Evolutionary conservation across 495 filamentous ascomycete genomes (phyloP).

Genomic region (Aspergillus diversus): DNA sequence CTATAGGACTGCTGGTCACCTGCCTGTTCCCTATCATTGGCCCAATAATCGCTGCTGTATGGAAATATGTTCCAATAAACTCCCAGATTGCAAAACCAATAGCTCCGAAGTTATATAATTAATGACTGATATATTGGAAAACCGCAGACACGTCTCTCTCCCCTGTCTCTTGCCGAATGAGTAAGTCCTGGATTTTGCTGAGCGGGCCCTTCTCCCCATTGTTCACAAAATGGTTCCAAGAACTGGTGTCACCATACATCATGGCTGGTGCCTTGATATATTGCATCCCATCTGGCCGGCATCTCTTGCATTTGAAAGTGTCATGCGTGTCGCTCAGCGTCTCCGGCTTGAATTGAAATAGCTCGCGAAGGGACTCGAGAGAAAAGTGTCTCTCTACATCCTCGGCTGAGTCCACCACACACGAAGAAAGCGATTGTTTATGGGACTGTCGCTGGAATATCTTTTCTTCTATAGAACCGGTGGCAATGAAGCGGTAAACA

Average conservation of each 20-base stretch:
- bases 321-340: conserved; percentile 95
- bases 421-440: conserved; percentile 94
- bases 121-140: conserved; percentile 99
- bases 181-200: conserved; percentile 82
- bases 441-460: conserved; percentile 99
- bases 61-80: conserved; percentile 7
- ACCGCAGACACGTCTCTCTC: conserved; percentile 86
- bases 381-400: conserved; percentile 97
- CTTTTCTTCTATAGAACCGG: conserved; percentile 98
- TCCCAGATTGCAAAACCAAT: neutral
- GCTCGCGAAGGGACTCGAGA: conserved; percentile 81
- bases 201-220: conserved; percentile 68
- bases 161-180: conserved; percentile 83
- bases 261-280: conserved; percentile 87
- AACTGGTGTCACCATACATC: conserved; percentile 97
- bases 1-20: neutral
- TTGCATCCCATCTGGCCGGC: conserved; percentile 83
- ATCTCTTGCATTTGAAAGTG: conserved; percentile 98
- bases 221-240: conserved; percentile 97
- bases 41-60: conserved; percentile 12
- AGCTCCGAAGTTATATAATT: conserved; percentile 22
- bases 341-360: conserved; percentile 87
- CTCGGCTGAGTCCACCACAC: conserved; percentile 96
- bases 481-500: conserved; percentile 98
- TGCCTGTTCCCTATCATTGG: neutral